Percentiles rank a stretch among this genome's conserved stretches.
These are phyloP conservation scores for Boletus eberwhitei DNA, from an alignment of 768 basidiomycete genomes.

Conservation along the genomic window DNA sequence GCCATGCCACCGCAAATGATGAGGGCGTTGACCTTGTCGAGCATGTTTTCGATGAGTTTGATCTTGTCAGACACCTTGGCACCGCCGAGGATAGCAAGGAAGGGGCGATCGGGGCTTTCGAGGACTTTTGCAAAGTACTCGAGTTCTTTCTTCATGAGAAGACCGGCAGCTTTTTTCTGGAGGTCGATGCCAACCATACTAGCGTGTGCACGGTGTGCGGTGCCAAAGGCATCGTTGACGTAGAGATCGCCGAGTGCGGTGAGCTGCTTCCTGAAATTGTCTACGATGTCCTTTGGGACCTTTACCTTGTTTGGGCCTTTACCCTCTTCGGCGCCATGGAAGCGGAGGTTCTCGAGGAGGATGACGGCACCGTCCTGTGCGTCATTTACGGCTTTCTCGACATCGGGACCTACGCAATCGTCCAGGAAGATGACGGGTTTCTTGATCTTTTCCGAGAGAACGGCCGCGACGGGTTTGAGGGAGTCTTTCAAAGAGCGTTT, in stretches of 20 bases:
- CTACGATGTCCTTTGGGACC: slow-evolving; percentile 78
- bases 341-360: slow-evolving; percentile 95
- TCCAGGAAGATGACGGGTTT: slow-evolving; percentile 75
- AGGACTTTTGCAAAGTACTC: slow-evolving; percentile 98
- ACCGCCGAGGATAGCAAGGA: slow-evolving; percentile 97
- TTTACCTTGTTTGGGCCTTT: slow-evolving; percentile 96
- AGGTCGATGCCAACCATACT: slow-evolving; percentile 98
- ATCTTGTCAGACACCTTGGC: slow-evolving; percentile 99
- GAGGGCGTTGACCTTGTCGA: slow-evolving; percentile 96
- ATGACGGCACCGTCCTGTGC: slow-evolving; percentile 66
- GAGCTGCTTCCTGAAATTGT: slow-evolving; percentile 81
- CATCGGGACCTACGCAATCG: slow-evolving; percentile 84
- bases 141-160: slow-evolving; percentile 98
- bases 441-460: slow-evolving; percentile 43
- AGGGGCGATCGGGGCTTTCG: slow-evolving; percentile 90
- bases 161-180: slow-evolving; percentile 88
- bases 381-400: slow-evolving; percentile 69
- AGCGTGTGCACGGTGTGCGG: slow-evolving; percentile 96
- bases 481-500: slow-evolving; percentile 87
- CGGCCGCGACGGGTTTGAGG: slow-evolving; percentile 78
- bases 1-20: slow-evolving; percentile 99
- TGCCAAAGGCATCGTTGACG: slow-evolving; percentile 98
- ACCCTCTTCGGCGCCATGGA: slow-evolving; percentile 99
- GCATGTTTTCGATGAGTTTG: slow-evolving; percentile 96
- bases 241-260: slow-evolving; percentile 95